These are phyloP conservation scores for Mycena metata DNA, from an alignment of 768 basidiomycete species.

Conservation along the genomic window DNA sequence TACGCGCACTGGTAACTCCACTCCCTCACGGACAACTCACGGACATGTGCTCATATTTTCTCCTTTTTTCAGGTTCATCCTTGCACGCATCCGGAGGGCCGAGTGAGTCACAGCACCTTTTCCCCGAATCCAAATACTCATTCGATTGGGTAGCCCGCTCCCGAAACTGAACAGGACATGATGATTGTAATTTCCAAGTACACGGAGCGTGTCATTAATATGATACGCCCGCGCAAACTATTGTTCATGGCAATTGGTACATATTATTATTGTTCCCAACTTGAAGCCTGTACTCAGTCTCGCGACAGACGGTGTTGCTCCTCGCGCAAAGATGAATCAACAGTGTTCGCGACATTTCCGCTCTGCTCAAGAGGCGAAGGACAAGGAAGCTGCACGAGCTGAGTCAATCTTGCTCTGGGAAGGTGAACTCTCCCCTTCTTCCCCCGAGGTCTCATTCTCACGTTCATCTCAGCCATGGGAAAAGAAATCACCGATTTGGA, in stretches of 20 bases:
- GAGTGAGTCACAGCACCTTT: slow-evolving; percentile 59
- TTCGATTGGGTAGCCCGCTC: slow-evolving; percentile 75
- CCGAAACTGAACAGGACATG: slow-evolving; percentile 99
- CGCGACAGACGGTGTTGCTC: slow-evolving; percentile 90
- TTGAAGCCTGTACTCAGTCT: not conserved
- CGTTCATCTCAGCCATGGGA: slow-evolving; percentile 81
- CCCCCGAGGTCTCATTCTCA: slow-evolving; percentile 8
- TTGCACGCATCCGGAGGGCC: slow-evolving; percentile 99
- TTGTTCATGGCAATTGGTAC: slow-evolving; percentile 98
- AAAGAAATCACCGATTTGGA: slow-evolving; percentile 87
- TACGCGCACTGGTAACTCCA: slow-evolving; percentile 50
- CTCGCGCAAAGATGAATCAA: slow-evolving; percentile 99
- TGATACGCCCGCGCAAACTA: slow-evolving; percentile 94
- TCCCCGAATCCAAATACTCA: slow-evolving; percentile 14
- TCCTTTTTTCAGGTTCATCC: slow-evolving; percentile 82
- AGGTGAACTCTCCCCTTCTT: slow-evolving; percentile 59
- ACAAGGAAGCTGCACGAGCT: slow-evolving; percentile 89
- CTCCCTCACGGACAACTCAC: too few relatives aligned
- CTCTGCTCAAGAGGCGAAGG: slow-evolving; percentile 91
- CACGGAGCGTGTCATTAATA: slow-evolving; percentile 97
- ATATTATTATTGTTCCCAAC: slow-evolving; percentile 42
- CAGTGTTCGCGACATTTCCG: slow-evolving; percentile 97
- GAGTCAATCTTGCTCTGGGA: slow-evolving; percentile 90
- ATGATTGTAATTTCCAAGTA: slow-evolving; percentile 98
- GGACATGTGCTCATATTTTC: not conserved